Conservation (phyloP, 768 basidiomycete genomes). For the Amanita jacksonii region DNA sequence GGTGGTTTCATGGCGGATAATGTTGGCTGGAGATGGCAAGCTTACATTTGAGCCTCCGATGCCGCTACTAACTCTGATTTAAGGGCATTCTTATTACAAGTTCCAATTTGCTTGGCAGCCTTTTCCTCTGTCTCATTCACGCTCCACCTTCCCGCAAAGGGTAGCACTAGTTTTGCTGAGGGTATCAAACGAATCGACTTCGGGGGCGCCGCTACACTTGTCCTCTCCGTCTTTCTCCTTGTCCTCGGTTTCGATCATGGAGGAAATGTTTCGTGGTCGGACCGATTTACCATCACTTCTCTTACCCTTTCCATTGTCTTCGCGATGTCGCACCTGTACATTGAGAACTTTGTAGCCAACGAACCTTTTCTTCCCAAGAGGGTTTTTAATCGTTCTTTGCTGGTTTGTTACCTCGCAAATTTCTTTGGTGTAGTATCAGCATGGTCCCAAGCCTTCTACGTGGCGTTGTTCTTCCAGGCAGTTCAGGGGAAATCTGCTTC, state of each 20-base stretch:
- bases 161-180: conserved; percentile 29
- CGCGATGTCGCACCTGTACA: conserved; percentile 28
- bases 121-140: conserved; percentile 42
- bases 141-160: conserved; percentile 41
- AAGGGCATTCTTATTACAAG: conserved; percentile 53
- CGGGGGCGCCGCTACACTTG: conserved; percentile 43
- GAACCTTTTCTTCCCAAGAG: conserved; percentile 52
- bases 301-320: conserved; percentile 25
- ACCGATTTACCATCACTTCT: conserved; percentile 26
- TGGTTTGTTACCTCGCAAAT: conserved; percentile 50
- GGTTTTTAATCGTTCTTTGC: conserved; percentile 41
- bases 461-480: conserved; percentile 51
- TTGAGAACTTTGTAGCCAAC: conserved; percentile 41
- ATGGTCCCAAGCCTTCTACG: conserved; percentile 39
- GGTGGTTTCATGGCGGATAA: conserved; percentile 55
- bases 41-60: neutral
- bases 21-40: conserved; percentile 59
- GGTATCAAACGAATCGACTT: conserved; percentile 60
- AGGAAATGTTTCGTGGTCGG: conserved; percentile 39
- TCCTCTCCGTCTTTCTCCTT: conserved; percentile 45
- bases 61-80: too few species aligned
- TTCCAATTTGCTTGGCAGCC: conserved; percentile 46
- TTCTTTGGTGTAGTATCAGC: conserved; percentile 41
- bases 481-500: conserved; percentile 38
- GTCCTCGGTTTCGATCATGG: conserved; percentile 50